phyloP scores from a whole-genome alignment of 768 basidiomycete genomes.

The Boletellus sp. region DNA sequence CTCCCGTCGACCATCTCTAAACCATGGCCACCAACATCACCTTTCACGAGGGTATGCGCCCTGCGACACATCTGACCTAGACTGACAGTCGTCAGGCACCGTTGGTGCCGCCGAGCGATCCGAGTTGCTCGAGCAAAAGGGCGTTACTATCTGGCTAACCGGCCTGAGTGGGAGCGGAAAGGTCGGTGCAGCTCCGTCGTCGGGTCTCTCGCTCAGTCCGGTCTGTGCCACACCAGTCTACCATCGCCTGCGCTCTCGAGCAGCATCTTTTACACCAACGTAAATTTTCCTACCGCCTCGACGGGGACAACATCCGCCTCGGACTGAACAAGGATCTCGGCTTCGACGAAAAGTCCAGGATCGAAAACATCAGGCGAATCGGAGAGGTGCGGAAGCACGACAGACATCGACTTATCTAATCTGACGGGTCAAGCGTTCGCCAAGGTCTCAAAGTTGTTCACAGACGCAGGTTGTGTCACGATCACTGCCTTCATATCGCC shows the following conservation, averaged over 20 bases:
- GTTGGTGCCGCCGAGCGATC: slow-evolving; percentile 66
- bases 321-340: slow-evolving; percentile 96
- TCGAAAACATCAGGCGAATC: slow-evolving; percentile 95
- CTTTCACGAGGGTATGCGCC: slow-evolving; percentile 60
- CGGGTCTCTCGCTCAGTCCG: background rate
- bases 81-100: slow-evolving; percentile 50
- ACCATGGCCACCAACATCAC: slow-evolving; percentile 51
- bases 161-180: slow-evolving; percentile 95
- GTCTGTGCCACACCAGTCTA: slow-evolving; percentile 62
- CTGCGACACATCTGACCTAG: background rate
- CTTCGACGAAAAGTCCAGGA: slow-evolving; percentile 87
- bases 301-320: slow-evolving; percentile 94
- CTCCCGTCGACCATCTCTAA: background rate
- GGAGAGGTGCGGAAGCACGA: slow-evolving; percentile 65
- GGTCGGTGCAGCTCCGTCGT: slow-evolving; percentile 39
- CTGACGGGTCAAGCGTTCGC: slow-evolving; percentile 3
- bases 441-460: slow-evolving; percentile 92
- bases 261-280: slow-evolving; percentile 87
- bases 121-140: slow-evolving; percentile 68
- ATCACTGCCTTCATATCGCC: slow-evolving; percentile 99
- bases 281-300: slow-evolving; percentile 87
- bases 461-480: slow-evolving; percentile 79
- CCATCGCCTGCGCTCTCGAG: slow-evolving; percentile 94
- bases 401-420: slow-evolving; percentile 5
- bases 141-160: slow-evolving; percentile 94